Evolutionary conservation across 2,329 filamentous ascomycete species (phyloP).

Genomic region (Talaromyces pinophilus): DNA sequence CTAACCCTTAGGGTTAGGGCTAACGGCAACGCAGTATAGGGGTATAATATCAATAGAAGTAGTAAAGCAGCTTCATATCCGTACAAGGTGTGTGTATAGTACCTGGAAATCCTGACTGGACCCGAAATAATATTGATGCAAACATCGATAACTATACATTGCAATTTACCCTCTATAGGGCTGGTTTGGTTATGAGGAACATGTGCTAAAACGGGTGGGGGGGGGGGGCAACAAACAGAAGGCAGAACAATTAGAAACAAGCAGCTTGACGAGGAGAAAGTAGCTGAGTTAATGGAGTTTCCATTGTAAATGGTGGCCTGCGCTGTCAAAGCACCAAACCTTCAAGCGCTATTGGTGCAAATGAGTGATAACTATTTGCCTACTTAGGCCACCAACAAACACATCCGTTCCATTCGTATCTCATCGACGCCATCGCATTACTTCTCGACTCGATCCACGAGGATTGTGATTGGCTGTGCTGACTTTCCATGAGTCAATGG

Average conservation of each 20-base stretch:
- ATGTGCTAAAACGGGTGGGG: neutral
- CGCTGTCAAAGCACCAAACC: neutral
- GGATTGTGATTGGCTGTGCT: neutral
- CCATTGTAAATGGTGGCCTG: neutral
- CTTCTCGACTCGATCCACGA: neutral
- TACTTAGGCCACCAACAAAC: neutral
- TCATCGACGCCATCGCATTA: neutral
- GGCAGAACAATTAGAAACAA: neutral
- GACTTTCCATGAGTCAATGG: neutral
- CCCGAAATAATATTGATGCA: neutral
- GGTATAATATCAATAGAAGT: neutral
- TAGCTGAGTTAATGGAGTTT: neutral
- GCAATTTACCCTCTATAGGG: neutral
- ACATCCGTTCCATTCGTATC: neutral
- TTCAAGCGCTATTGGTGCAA: neutral
- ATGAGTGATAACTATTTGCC: neutral
- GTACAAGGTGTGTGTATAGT: neutral
- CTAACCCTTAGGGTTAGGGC: neutral
- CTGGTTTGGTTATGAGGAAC: neutral
- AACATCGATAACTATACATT: constrained; percentile 4
- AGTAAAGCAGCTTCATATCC: neutral
- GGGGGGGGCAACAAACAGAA: neutral
- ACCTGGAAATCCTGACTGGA: neutral
- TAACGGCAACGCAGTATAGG: neutral
- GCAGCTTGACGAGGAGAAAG: neutral